These are phyloP conservation scores for Clavulina sp. DNA, from an alignment of 768 basidiomycete species.

Conservation along the genomic window DNA sequence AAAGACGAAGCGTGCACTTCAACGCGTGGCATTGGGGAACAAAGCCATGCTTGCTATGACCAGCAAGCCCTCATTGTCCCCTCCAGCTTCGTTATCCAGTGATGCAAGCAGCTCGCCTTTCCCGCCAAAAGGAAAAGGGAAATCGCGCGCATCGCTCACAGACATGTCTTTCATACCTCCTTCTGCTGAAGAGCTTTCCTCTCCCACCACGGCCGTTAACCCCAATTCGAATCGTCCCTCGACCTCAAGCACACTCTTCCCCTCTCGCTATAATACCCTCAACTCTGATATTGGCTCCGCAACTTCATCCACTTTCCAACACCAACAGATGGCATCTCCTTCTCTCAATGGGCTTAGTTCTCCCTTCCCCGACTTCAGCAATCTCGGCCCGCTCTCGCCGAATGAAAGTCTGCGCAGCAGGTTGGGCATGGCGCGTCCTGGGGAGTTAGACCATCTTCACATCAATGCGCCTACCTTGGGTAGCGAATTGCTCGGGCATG, in stretches of 20 bases:
- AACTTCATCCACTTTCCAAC: too few species aligned
- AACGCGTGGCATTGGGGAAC: background rate
- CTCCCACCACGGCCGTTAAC: background rate
- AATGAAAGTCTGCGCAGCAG: too few species aligned
- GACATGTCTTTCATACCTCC: background rate
- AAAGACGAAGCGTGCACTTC: constrained; percentile 1
- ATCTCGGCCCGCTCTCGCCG: background rate
- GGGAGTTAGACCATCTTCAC: background rate
- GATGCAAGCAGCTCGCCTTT: too few species aligned
- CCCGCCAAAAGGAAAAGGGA: background rate
- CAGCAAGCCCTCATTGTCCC: too few species aligned
- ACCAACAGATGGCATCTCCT: background rate
- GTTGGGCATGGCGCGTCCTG: constrained; percentile 3
- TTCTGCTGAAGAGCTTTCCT: background rate
- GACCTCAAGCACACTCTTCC: background rate
- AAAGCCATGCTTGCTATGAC: background rate
- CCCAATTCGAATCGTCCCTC: background rate
- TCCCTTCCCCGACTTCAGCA: background rate
- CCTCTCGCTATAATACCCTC: too few species aligned
- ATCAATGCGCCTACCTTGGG: constrained; percentile 1
- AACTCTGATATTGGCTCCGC: background rate
- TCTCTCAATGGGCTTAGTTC: background rate
- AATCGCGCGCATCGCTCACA: background rate
- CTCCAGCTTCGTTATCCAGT: too few species aligned
- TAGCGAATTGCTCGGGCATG: too few species aligned